Evolutionary conservation across 2,329 filamentous ascomycete species (phyloP).

Genomic region (Cladosporium sphaerospermum): DNA sequence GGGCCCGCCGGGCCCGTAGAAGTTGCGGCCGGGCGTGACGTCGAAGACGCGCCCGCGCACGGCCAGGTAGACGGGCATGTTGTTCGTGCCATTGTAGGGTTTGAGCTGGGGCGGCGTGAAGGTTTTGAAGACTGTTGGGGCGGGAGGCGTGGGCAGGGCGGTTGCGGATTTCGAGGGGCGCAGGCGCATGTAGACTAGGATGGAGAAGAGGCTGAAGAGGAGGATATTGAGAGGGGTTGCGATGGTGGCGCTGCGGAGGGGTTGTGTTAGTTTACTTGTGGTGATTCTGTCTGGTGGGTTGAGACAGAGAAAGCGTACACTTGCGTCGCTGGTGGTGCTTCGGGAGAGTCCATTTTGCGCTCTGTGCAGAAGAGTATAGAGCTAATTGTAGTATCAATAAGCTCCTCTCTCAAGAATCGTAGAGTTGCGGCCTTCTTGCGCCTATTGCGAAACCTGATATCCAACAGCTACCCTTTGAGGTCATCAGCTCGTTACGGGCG

Average conservation of each 20-base stretch:
- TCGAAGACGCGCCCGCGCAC: conserved; percentile 90
- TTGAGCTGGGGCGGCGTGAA: conserved; percentile 79
- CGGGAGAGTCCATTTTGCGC: conserved; percentile 15
- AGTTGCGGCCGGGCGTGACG: conserved; percentile 77
- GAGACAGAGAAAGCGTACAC: conserved; percentile 31
- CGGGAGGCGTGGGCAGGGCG: conserved; percentile 48
- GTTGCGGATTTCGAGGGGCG: conserved; percentile 44
- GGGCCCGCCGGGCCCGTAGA: conserved; percentile 91
- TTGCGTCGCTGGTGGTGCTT: conserved; percentile 32
- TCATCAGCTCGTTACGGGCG: no score
- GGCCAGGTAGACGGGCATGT: conserved; percentile 76
- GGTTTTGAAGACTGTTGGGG: conserved; percentile 77
- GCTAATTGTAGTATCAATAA: no score
- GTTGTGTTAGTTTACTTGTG: neutral
- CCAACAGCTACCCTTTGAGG: no score
- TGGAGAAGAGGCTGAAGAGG: conserved; percentile 51
- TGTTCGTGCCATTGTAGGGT: conserved; percentile 72
- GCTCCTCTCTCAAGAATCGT: no score
- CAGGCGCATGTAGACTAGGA: conserved; percentile 54
- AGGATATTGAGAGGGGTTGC: conserved; percentile 57
- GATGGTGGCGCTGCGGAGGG: conserved; percentile 43
- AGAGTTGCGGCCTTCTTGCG: no score
- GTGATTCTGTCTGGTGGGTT: neutral
- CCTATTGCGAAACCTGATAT: no score
- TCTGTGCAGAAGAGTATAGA: no score